phyloP scores from a whole-genome alignment of 2,329 filamentous ascomycete species.

The Alternaria ethzedia region DNA sequence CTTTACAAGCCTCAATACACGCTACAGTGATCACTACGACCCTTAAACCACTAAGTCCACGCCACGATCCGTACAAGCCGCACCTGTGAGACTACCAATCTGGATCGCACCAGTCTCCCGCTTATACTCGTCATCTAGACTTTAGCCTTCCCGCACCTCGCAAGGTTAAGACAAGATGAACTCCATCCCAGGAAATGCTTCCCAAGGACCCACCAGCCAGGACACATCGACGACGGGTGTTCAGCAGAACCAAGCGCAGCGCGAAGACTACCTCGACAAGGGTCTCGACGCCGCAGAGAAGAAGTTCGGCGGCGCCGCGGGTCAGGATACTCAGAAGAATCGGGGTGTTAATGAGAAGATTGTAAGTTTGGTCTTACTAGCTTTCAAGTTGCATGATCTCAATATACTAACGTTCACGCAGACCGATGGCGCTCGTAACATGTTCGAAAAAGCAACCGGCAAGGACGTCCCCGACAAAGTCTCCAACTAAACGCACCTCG shows the following conservation, averaged over 20 bases:
- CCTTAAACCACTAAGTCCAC: background rate
- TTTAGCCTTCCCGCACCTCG: background rate
- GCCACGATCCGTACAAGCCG: background rate
- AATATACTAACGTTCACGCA: constrained; percentile 7
- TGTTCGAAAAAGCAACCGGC: constrained; percentile 61
- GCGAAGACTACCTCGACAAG: constrained; percentile 23
- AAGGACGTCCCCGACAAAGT: constrained; percentile 58
- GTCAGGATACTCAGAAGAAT: constrained; percentile 47
- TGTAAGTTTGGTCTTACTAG: constrained; percentile 22
- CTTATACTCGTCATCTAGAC: background rate
- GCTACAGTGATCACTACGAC: background rate
- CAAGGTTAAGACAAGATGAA: constrained; percentile 11
- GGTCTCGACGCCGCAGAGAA: constrained; percentile 40
- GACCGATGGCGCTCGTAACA: constrained; percentile 57
- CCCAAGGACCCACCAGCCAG: constrained; percentile 2
- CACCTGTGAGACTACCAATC: background rate
- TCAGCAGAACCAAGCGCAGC: constrained; percentile 1
- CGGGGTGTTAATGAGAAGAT: constrained; percentile 49
- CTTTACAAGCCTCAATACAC: background rate
- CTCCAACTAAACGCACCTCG: constrained; percentile 50
- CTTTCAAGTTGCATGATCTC: background rate
- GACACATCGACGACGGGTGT: background rate
- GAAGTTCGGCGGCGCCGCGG: constrained; percentile 51
- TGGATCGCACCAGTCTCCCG: background rate
- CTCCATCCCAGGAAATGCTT: constrained; percentile 1